These are phyloP conservation scores for Penicillium sp. DNA, from an alignment of 2,329 filamentous ascomycete genomes.

Conservation along the genomic window DNA sequence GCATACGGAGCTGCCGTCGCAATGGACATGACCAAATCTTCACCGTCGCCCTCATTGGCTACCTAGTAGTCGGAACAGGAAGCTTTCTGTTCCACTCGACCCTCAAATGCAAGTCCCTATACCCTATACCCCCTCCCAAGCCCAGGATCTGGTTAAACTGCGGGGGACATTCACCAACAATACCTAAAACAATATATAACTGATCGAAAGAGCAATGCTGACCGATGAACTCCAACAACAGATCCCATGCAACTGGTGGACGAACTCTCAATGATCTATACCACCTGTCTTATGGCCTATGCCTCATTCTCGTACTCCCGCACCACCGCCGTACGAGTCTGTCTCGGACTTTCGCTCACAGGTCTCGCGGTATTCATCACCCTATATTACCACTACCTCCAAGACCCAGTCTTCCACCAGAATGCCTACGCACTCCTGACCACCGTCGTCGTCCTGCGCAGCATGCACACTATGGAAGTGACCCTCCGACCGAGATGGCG, in stretches of 20 bases:
- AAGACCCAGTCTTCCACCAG: conserved; percentile 81
- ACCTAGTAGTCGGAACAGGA: conserved; percentile 59
- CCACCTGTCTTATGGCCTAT: conserved; percentile 67
- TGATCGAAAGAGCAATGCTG: conserved; percentile 11
- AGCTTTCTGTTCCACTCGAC: conserved; percentile 64
- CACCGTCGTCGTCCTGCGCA: conserved; percentile 65
- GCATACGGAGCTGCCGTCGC: conserved; percentile 68
- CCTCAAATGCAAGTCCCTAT: conserved; percentile 53
- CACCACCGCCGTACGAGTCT: conserved; percentile 49
- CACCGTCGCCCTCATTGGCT: conserved; percentile 63
- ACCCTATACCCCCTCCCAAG: background rate
- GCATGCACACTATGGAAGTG: conserved; percentile 74
- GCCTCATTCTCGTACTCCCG: conserved; percentile 72
- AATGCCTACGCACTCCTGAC: conserved; percentile 73
- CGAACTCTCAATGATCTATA: conserved; percentile 71
- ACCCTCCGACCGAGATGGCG: conserved; percentile 60
- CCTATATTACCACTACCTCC: conserved; percentile 74
- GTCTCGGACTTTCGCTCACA: conserved; percentile 58
- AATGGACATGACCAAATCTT: conserved; percentile 76
- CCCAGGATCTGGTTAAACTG: background rate
- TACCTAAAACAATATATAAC: background rate
- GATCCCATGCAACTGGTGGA: conserved; percentile 71
- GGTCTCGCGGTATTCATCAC: conserved; percentile 67
- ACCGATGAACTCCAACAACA: conserved; percentile 29
- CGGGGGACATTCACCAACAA: background rate